These are phyloP conservation scores for Vickermania ingenoplastis DNA, from an alignment of 208 protist genomes.

Conservation along the genomic window DNA sequence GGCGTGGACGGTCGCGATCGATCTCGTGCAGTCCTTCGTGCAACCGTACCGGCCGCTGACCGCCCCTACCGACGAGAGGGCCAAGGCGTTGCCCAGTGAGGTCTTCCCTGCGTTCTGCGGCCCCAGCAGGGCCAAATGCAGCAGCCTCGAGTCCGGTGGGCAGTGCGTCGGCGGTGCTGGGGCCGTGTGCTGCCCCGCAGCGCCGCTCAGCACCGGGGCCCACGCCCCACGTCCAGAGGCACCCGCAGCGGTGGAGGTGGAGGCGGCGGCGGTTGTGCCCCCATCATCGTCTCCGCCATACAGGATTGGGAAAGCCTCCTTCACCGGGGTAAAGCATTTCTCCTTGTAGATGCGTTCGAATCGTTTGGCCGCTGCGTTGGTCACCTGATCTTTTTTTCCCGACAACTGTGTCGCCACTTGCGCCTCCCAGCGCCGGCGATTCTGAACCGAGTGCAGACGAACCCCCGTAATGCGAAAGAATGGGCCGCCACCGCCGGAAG, in stretches of 20 bases:
- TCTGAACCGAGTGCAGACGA: constrained; percentile 27
- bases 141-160: constrained; percentile 10
- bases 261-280: too few species aligned
- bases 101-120: constrained; percentile 86
- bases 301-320: constrained; percentile 66
- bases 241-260: not conserved
- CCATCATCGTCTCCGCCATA: constrained; percentile 24
- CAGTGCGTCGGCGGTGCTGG: constrained; percentile 20
- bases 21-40: constrained; percentile 75
- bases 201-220: not conserved
- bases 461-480: not conserved
- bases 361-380: constrained; percentile 54
- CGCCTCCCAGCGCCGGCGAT: constrained; percentile 80
- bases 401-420: constrained; percentile 65
- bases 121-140: constrained; percentile 62
- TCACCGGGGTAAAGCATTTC: constrained; percentile 69
- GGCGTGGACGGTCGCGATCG: constrained; percentile 75
- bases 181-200: constrained; percentile 12
- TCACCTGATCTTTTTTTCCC: constrained; percentile 37
- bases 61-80: constrained; percentile 69
- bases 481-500: not conserved
- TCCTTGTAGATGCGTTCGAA: constrained; percentile 83
- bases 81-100: constrained; percentile 80
- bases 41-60: constrained; percentile 74
- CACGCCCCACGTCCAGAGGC: not conserved